Evolutionary conservation across 345 rosid genomes (phyloP).

Genomic region (Gossypium rotundifolium): DNA sequence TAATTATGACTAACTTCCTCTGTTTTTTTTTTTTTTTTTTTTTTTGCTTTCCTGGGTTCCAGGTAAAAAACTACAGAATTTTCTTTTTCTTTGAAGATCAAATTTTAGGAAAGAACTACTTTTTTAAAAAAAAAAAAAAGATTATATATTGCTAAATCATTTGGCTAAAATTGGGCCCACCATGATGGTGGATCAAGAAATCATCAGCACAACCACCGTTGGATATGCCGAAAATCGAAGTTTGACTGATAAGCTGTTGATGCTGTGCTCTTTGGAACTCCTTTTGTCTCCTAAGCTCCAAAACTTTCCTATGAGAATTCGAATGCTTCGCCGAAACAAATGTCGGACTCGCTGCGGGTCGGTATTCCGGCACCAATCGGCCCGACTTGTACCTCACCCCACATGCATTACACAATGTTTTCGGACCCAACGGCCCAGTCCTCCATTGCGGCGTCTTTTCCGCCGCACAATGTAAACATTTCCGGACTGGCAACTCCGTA

Average conservation of each 20-base stretch:
- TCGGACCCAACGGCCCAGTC: constrained; percentile 74
- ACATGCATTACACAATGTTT: constrained; percentile 69
- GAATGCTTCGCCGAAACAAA: constrained; percentile 59
- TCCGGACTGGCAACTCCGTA: constrained; percentile 24
- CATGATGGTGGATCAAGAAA: constrained; percentile 39
- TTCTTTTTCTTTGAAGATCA: neutral
- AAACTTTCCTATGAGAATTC: constrained; percentile 69
- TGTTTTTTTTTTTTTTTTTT: neutral
- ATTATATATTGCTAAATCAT: constrained; percentile 32
- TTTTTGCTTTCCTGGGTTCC: neutral
- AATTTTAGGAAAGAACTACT: neutral
- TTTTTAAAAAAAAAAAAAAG: neutral
- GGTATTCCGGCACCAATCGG: constrained; percentile 63
- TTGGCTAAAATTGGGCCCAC: constrained; percentile 39
- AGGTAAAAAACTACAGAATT: neutral
- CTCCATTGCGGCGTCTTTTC: constrained; percentile 84
- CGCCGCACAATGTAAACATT: constrained; percentile 57
- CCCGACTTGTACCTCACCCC: constrained; percentile 81
- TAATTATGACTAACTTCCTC: neutral
- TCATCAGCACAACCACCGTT: constrained; percentile 43
- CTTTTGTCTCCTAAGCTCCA: constrained; percentile 68
- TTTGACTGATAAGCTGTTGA: constrained; percentile 40
- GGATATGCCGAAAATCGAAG: constrained; percentile 40
- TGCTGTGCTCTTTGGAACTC: constrained; percentile 38
- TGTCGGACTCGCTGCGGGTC: constrained; percentile 78